phyloP scores from a whole-genome alignment of 1,284 basidiomycete genomes.

The Meripilus lineatus region DNA sequence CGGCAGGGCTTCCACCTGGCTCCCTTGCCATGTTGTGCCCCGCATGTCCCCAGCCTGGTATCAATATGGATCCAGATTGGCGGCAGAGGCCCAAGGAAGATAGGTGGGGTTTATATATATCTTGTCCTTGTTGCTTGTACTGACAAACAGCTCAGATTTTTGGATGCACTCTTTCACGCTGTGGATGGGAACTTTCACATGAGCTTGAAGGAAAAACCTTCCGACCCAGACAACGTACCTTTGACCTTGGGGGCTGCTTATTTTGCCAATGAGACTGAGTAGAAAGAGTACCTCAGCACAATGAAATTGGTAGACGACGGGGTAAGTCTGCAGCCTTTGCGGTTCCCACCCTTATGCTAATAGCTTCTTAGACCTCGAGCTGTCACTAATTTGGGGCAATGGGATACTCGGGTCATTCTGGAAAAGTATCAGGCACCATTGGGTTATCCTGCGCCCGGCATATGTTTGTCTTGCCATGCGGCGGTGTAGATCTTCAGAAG shows the following conservation, averaged over 20 bases:
- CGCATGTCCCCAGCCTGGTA: slow-evolving; percentile 16
- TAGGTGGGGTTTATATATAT: not conserved
- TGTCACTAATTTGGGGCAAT: slow-evolving; percentile 11
- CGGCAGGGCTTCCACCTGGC: slow-evolving; percentile 1
- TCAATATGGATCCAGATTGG: slow-evolving; percentile 18
- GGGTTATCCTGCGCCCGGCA: slow-evolving; percentile 11
- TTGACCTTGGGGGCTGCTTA: slow-evolving; percentile 12
- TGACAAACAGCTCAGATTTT: slow-evolving; percentile 8
- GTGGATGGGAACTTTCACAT: slow-evolving; percentile 13
- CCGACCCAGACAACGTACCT: slow-evolving; percentile 10
- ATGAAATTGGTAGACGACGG: not conserved
- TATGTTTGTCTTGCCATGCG: slow-evolving; percentile 10
- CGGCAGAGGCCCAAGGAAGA: not conserved
- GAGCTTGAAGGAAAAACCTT: slow-evolving; percentile 12
- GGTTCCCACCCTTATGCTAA: too few species aligned
- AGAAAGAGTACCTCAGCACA: not conserved
- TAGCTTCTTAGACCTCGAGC: slow-evolving; percentile 5
- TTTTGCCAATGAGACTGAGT: slow-evolving; percentile 11
- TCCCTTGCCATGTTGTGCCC: slow-evolving; percentile 13
- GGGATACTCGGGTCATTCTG: slow-evolving; percentile 2
- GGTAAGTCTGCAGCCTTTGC: slow-evolving; percentile 6
- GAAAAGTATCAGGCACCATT: slow-evolving; percentile 7
- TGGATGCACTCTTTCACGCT: slow-evolving; percentile 10
- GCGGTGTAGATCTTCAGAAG: slow-evolving; percentile 9
- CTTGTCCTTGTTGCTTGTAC: not conserved